phyloP scores from a whole-genome alignment of 805 yeast species.

The Wickerhamomyces alni region DNA sequence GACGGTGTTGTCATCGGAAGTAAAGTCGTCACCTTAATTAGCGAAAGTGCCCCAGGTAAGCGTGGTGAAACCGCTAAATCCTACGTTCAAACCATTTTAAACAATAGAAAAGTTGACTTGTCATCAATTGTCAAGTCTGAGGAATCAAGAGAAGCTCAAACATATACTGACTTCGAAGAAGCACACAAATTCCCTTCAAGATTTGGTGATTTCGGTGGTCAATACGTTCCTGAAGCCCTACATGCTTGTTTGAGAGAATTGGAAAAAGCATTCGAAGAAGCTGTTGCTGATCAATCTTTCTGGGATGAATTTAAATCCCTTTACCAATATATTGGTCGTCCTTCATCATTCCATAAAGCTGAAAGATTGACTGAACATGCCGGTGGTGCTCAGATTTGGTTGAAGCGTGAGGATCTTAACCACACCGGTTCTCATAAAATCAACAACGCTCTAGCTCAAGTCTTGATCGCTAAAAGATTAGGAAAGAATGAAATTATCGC shows the following conservation, averaged over 20 bases:
- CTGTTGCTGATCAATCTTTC: constrained; percentile 83
- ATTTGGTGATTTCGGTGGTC: constrained; percentile 97
- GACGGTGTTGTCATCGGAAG: constrained; percentile 98
- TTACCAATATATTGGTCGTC: constrained; percentile 94
- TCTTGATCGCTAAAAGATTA: constrained; percentile 68
- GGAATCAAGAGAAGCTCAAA: constrained; percentile 29
- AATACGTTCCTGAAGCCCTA: constrained; percentile 95
- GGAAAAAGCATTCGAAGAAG: constrained; percentile 81
- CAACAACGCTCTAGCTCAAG: constrained; percentile 80
- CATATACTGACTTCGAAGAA: constrained; percentile 41
- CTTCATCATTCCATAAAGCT: constrained; percentile 87
- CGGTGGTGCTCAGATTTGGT: constrained; percentile 96
- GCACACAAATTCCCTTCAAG: constrained; percentile 63
- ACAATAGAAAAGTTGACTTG: constrained; percentile 37
- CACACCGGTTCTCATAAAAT: constrained; percentile 89
- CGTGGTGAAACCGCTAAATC: constrained; percentile 59
- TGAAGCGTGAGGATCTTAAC: constrained; percentile 93
- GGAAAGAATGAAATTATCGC: constrained; percentile 78
- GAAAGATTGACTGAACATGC: constrained; percentile 83
- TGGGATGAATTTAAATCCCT: constrained; percentile 88
- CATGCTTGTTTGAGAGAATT: constrained; percentile 87
- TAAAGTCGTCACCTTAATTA: constrained; percentile 66
- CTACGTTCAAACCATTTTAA: constrained; percentile 66
- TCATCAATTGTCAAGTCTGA: constrained; percentile 16
- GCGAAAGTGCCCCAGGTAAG: constrained; percentile 52